Base-by-base conservation (phyloP, 2,329 filamentous ascomycete species). In the Talaromyces sp. region DNA sequence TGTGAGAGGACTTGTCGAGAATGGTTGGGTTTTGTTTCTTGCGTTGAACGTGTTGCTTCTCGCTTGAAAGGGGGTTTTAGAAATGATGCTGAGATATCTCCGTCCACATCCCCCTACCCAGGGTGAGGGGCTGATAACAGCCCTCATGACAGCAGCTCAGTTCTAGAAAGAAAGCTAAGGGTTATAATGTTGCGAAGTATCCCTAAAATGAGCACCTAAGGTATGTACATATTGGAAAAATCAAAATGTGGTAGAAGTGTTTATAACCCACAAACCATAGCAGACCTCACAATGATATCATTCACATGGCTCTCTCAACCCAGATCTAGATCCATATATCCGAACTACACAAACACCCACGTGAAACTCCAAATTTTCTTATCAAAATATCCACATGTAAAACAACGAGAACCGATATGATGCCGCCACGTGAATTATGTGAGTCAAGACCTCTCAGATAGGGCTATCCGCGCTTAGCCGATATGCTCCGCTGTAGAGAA, bases 221-320 rank as follows among this genome's bases (percentile, higher is more conserved):
- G 27, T 31, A 31, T 31, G 27, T 31, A 31, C 27, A 31, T 31
- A 31, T 31, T 31, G 27, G 27, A 6, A 7, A 31, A 31, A 6
- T 31, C 27, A 7, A 31, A 31, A 6, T 31, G 13, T 52, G 15
- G 49, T 52, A 9, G 31, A 54, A 54, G 2, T 11, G 13, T 27
- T 57, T 57, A 39, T 52, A 52, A 52, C 8, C 49, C 10, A n/a
- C 33, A 57, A 22, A 3, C 33, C 17, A 50, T 9, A 10, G 33
- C 1, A 22, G n/a, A 60, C 64, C 64, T 66, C 64, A 66, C 43
- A 49, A 66, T 66, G 64, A 66, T 66, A 62, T 66, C 64, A 66
- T 66, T 56, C 54, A 56, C 43, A 59, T 59, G 43, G 22, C 33
- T n/a, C 27, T n/a, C 5, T 19, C 13, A 13, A 25, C 13, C 11